phyloP scores from a whole-genome alignment of 208 protist genomes.

The Trypanosomatidae sp. region DNA sequence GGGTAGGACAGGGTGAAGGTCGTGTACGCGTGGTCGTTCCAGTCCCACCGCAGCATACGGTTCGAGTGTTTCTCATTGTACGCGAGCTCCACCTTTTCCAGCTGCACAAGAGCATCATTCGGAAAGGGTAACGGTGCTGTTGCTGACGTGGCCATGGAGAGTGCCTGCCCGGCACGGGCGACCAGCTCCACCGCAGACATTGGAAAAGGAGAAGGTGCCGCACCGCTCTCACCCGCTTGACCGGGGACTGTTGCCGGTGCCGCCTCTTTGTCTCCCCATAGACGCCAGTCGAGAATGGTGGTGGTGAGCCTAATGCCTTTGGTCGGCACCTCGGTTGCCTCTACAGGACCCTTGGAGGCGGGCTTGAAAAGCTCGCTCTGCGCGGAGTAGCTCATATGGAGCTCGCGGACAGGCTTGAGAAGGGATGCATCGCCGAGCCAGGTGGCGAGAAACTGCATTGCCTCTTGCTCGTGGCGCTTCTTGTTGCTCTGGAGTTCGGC shows the following conservation, averaged over 20 bases:
- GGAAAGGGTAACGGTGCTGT: slow-evolving; percentile 34
- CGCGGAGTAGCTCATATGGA: slow-evolving; percentile 12
- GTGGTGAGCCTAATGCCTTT: slow-evolving; percentile 23
- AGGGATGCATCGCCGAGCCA: slow-evolving; percentile 20
- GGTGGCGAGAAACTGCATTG: slow-evolving; percentile 31
- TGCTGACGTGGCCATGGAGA: not conserved
- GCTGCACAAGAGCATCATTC: slow-evolving; percentile 12
- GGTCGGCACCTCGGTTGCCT: not conserved
- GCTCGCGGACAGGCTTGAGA: slow-evolving; percentile 19
- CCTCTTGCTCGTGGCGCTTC: slow-evolving; percentile 27
- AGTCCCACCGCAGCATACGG: slow-evolving; percentile 30
- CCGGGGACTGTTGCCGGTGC: not conserved
- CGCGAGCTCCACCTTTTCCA: slow-evolving; percentile 20
- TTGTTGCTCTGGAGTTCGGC: slow-evolving; percentile 27
- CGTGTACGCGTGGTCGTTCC: slow-evolving; percentile 26
- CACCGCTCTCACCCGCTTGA: not conserved
- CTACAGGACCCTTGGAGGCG: not conserved
- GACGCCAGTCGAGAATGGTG: slow-evolving; percentile 31
- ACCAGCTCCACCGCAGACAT: slow-evolving; percentile 7
- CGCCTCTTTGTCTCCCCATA: slow-evolving; percentile 24
- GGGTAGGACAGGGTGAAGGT: slow-evolving; percentile 36
- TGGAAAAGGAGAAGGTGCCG: not conserved
- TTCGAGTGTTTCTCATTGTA: slow-evolving; percentile 15
- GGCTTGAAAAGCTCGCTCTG: slow-evolving; percentile 11
- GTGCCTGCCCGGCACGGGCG: slow-evolving; percentile 5